Base-by-base conservation (phyloP, 2,329 filamentous ascomycete genomes). In the Paradendryphiella salina region DNA sequence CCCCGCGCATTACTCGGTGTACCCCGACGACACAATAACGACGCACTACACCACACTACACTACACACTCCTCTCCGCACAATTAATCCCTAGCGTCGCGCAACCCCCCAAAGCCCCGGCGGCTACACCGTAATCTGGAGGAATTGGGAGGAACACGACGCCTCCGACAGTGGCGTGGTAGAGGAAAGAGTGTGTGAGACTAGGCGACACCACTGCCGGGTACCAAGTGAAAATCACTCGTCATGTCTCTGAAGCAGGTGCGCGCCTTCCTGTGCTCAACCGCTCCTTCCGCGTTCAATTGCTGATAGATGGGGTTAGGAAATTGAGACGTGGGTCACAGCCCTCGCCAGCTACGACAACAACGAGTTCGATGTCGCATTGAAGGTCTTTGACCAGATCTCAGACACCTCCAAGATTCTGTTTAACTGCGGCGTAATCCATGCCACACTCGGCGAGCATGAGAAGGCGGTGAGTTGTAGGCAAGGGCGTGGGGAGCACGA, bases 371-470 rank as follows among this genome's bases (percentile, higher is more conserved):
- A 97, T 68, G 88, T 93, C 61, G 86, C 94, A 21, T 77, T 97
- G 57, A 83, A 81, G 64, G 84, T 89, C 54, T 97, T 99, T 70
- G 88, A 90, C 57, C 84, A 81, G 63, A 96, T 99, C 67, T 82
- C 88, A 55, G 94, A 97, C 73, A 99, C 94, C 0, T 96, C 94
- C 64, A 97, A 96, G 80, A 99, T 99, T 57, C 80, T 96, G 55
- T 99, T 99, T 80, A 99, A 99, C 70, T 95, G 93, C 75, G 94
- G 94, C 63, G 93, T 99, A 32, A 97, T 99, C 65, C 89, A 96
- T 78, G 94, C 94, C 32, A 97, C 94, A 0, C 80, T 99, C 14
- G 94, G 94, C 63, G 91, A 97, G 73, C 94, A 99, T 76, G 89
- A 93, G 72, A 91, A 90, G 79, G 94, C 94, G 69, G 93, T 96